Evolutionary conservation across 108 stramenopile genomes (phyloP).

Genomic region (Discostella stelligeroides): DNA sequence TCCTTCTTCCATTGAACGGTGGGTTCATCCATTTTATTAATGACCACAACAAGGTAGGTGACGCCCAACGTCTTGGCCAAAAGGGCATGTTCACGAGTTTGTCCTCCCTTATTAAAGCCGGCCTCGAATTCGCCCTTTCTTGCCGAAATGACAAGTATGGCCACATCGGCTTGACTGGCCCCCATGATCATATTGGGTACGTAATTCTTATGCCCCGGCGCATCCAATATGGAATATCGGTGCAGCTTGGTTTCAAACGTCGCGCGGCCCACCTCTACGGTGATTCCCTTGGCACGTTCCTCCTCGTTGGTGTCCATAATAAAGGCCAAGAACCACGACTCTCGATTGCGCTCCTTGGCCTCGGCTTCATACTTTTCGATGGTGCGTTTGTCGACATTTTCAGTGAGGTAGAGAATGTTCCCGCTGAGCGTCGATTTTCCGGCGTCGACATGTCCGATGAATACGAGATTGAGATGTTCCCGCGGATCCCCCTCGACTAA

Average conservation of each 20-base stretch:
- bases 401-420: constrained; percentile 97
- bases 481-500: constrained; percentile 93
- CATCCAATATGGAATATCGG: constrained; percentile 99
- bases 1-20: constrained; percentile 94
- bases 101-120: constrained; percentile 98
- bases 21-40: constrained; percentile 99
- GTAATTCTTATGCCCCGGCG: constrained; percentile 99
- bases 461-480: constrained; percentile 98
- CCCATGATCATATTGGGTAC: constrained; percentile 99
- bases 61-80: constrained; percentile 99
- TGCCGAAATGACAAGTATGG: constrained; percentile 98
- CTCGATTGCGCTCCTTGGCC: constrained; percentile 99
- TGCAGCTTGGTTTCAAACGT: constrained; percentile 93
- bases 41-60: constrained; percentile 92
- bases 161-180: constrained; percentile 97
- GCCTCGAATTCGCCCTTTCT: constrained; percentile 98
- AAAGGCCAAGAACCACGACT: constrained; percentile 99
- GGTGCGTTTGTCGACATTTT: constrained; percentile 98
- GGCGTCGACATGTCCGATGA: constrained; percentile 98
- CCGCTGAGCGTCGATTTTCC: constrained; percentile 98
- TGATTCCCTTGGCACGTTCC: constrained; percentile 99
- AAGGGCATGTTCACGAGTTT: constrained; percentile 99
- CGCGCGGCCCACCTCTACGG: constrained; percentile 98
- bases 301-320: constrained; percentile 99
- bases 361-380: constrained; percentile 98